A percentile compares a stretch with the other conserved stretches of the same genome.
Conservation (phyloP, 352 stramenopile genomes). For the Hyaloperonospora brassicae region DNA sequence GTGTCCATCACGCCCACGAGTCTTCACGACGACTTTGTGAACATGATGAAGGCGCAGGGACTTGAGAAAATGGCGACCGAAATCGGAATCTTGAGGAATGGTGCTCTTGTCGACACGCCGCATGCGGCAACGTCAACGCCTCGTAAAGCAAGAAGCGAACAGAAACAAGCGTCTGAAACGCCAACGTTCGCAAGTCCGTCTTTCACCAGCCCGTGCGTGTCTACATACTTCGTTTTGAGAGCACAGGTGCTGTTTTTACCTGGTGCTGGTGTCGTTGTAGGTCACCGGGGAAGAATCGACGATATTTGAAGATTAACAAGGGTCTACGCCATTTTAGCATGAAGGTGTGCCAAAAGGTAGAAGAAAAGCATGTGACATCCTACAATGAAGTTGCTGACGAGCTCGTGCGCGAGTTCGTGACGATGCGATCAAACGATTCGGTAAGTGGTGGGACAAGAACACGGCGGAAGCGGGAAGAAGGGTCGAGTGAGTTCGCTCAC, state of each 20-base stretch:
- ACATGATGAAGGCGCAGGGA: conserved; percentile 78
- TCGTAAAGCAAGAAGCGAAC: conserved; percentile 8
- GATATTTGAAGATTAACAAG: conserved; percentile 86
- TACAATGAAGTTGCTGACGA: conserved; percentile 95
- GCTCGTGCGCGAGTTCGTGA: conserved; percentile 85
- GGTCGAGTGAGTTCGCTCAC: neutral
- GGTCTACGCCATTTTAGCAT: conserved; percentile 92
- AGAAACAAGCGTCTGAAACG: conserved; percentile 10
- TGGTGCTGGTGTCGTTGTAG: conserved; percentile 19
- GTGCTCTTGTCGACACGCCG: conserved; percentile 53
- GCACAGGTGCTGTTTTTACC: neutral
- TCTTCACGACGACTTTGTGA: conserved; percentile 83
- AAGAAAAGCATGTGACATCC: conserved; percentile 91
- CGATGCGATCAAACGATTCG: conserved; percentile 73
- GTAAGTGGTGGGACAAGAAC: conserved; percentile 22
- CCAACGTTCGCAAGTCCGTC: conserved; percentile 29
- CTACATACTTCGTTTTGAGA: neutral
- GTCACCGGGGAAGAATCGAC: conserved; percentile 63
- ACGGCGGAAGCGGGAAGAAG: neutral
- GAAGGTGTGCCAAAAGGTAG: conserved; percentile 95
- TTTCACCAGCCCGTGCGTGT: conserved; percentile 56
- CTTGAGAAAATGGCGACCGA: conserved; percentile 81
- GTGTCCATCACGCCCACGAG: conserved; percentile 50
- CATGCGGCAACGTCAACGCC: conserved; percentile 7
- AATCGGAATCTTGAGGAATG: conserved; percentile 65